Evolutionary conservation across 768 basidiomycete genomes (phyloP).

Genomic region (Infundibulicybe gibba): DNA sequence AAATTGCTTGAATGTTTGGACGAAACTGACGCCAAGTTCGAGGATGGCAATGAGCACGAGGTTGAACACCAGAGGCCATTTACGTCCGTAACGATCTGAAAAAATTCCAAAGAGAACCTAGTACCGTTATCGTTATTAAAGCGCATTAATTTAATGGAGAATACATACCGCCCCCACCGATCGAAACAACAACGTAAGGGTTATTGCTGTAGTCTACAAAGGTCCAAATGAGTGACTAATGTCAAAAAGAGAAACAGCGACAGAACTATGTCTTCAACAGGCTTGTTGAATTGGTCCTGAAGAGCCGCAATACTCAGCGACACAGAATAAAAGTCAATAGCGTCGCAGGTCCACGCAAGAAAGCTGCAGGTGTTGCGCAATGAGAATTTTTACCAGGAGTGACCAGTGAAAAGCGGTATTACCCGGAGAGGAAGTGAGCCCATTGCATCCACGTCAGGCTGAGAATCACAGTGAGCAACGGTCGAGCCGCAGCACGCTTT

Average conservation of each 20-base stretch:
- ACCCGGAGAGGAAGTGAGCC: constrained; percentile 60
- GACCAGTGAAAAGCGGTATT: constrained; percentile 16
- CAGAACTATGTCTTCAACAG: constrained; percentile 37
- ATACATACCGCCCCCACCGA: constrained; percentile 62
- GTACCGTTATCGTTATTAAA: no score
- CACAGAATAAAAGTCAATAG: constrained; percentile 84
- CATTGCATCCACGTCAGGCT: constrained; percentile 50
- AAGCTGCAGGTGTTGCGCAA: constrained; percentile 36
- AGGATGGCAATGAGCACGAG: no score
- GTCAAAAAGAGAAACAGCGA: not conserved
- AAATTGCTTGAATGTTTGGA: no score
- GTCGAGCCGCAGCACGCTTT: constrained; percentile 25
- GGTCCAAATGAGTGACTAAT: not conserved
- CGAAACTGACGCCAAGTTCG: no score
- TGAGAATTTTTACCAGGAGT: constrained; percentile 1
- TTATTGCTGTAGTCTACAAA: constrained; percentile 77
- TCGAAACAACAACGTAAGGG: constrained; percentile 87
- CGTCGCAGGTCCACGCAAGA: constrained; percentile 86
- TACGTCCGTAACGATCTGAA: no score
- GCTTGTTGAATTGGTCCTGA: constrained; percentile 40
- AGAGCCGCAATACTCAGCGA: constrained; percentile 53
- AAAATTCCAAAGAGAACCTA: no score
- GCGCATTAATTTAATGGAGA: not conserved
- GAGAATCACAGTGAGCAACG: constrained; percentile 40
- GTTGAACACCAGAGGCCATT: no score